Evolutionary conservation across 2,329 filamentous ascomycete species (phyloP).

Genomic region (Capronia americana): DNA sequence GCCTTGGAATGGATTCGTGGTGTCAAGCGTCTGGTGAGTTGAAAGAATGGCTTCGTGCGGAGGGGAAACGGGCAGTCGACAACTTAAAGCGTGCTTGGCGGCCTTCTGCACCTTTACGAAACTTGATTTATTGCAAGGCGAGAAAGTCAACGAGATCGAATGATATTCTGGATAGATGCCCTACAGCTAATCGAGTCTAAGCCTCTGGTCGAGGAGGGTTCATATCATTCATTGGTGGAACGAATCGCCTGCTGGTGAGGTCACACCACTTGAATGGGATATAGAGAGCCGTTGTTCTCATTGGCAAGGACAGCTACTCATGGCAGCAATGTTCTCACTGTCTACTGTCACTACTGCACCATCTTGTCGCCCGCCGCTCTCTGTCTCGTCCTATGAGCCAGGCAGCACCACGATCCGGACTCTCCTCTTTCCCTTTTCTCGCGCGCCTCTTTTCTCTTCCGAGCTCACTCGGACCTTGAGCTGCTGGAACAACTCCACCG

Average conservation of each 20-base stretch:
- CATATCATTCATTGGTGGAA: background rate
- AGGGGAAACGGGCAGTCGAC: background rate
- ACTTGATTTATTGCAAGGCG: background rate
- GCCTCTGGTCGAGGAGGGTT: background rate
- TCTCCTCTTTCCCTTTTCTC: conserved; percentile 87
- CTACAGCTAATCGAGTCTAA: background rate
- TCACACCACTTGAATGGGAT: background rate
- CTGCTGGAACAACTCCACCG: conserved; percentile 88
- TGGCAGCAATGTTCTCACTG: background rate
- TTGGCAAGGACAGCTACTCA: background rate
- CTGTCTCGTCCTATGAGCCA: conserved; percentile 4
- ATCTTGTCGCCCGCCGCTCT: background rate
- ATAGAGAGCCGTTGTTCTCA: background rate
- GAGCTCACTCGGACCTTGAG: conserved; percentile 88
- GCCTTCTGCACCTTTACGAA: background rate
- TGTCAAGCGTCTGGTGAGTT: background rate
- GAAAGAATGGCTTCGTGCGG: background rate
- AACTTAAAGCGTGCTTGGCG: background rate
- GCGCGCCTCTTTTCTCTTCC: conserved; percentile 77
- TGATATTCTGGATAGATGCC: background rate
- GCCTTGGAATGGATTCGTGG: background rate
- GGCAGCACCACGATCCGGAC: conserved; percentile 52
- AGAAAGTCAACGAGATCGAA: background rate
- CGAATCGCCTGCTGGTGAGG: background rate
- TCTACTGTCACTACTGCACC: background rate